phyloP scores from a whole-genome alignment of 192 early-diverging fungal species.

The Phycomyces nitens region DNA sequence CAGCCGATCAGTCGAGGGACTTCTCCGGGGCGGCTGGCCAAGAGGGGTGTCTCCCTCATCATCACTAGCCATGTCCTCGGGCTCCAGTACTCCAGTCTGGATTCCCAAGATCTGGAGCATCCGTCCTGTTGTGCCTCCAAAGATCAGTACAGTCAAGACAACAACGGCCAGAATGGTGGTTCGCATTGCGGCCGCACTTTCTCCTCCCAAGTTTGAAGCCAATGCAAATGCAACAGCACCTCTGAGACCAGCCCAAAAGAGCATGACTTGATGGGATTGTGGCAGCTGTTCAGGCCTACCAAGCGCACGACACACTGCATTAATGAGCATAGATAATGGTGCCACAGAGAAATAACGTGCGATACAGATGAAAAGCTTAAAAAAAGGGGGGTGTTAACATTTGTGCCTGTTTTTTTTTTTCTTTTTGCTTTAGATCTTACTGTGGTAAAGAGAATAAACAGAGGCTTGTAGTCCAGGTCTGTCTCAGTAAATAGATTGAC shows the following conservation, averaged over 20 bases:
- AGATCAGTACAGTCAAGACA: slow-evolving; percentile 83
- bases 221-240: slow-evolving; percentile 97
- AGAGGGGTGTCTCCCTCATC: slow-evolving; percentile 30
- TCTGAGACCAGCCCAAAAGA: slow-evolving; percentile 94
- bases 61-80: slow-evolving; percentile 37
- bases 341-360: slow-evolving; percentile 85
- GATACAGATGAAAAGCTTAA: slow-evolving; percentile 74
- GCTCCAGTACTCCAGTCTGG: slow-evolving; percentile 67
- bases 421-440: slow-evolving; percentile 32
- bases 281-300: slow-evolving; percentile 48
- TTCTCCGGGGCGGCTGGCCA: background rate
- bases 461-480: slow-evolving; percentile 66
- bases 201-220: slow-evolving; percentile 72
- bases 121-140: slow-evolving; percentile 87
- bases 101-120: slow-evolving; percentile 79
- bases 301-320: slow-evolving; percentile 57
- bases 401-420: background rate
- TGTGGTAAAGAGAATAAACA: slow-evolving; percentile 73
- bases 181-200: slow-evolving; percentile 68
- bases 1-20: background rate
- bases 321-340: slow-evolving; percentile 80
- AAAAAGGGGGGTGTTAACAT: background rate
- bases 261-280: slow-evolving; percentile 81
- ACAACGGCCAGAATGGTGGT: slow-evolving; percentile 92
- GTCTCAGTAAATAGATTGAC: slow-evolving; percentile 85